These are phyloP conservation scores for Pulveroboletus sp. DNA, from an alignment of 768 basidiomycete species.

Conservation along the genomic window DNA sequence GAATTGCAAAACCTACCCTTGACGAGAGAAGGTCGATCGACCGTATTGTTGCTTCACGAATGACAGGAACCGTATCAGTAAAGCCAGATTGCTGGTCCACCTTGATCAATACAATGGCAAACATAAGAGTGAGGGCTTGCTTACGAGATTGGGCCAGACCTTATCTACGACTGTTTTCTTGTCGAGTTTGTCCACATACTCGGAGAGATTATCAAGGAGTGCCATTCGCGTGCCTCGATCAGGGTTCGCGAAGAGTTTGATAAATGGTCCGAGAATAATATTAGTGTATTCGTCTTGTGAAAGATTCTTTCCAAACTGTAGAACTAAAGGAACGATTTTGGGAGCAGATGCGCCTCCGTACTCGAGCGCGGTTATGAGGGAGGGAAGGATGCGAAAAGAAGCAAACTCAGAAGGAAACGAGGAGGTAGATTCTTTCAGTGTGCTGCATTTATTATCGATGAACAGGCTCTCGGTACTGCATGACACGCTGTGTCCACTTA, in stretches of 20 bases:
- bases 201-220: slow-evolving; percentile 75
- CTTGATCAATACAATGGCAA: background rate
- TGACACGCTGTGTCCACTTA: slow-evolving; percentile 22
- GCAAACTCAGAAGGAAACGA: slow-evolving; percentile 86
- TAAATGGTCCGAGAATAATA: slow-evolving; percentile 68
- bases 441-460: slow-evolving; percentile 37
- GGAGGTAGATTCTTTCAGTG: slow-evolving; percentile 70
- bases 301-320: slow-evolving; percentile 72
- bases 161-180: slow-evolving; percentile 80
- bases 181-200: slow-evolving; percentile 85
- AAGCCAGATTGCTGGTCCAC: slow-evolving; percentile 84
- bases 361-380: slow-evolving; percentile 72
- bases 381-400: slow-evolving; percentile 82
- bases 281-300: slow-evolving; percentile 65
- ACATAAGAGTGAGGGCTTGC: background rate
- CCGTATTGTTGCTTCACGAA: slow-evolving; percentile 92
- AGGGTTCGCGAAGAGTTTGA: slow-evolving; percentile 81
- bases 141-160: slow-evolving; percentile 90
- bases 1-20: slow-evolving; percentile 48
- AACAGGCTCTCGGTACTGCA: background rate
- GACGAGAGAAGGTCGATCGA: slow-evolving; percentile 79
- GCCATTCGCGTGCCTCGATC: slow-evolving; percentile 95
- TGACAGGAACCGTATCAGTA: slow-evolving; percentile 87
- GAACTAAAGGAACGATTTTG: slow-evolving; percentile 75
- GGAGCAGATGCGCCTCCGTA: slow-evolving; percentile 74